Base-by-base conservation (phyloP, 768 basidiomycete genomes). In the Fistulinella prunicolor region DNA sequence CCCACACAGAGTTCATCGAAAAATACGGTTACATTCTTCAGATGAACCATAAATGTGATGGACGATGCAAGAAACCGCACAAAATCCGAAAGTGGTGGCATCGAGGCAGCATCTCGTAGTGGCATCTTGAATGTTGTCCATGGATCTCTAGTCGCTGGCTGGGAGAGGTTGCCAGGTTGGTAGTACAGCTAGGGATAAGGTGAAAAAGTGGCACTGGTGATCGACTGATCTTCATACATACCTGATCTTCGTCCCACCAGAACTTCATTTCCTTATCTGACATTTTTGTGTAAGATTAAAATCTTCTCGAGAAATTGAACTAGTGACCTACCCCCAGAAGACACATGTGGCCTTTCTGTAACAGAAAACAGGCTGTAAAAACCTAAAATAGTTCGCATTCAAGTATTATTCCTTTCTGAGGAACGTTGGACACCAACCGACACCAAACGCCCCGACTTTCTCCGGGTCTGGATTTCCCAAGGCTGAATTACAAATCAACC, bases 401-500 rank as follows among this genome's bases (percentile, higher is more conserved):
- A 40, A 19, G 22, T 14, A 16, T 21, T n/a, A 10, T 24, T 14
- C 13, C 21, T 19, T 9, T 24, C 24, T 26, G 38, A 14, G 9
- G 26, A n/a, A 14, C 20, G 6, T 13, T 1, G 20, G 47, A n/a
- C n/a, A n/a, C 79, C 46, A 49, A 80, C 85, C 86, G 14, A 89
- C 87, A 47, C 89, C 89, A 57, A 92, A 91, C 28, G 93, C 92
- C 17, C 94, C 94, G 44, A 98, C 92, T 73, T 93, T 94, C 67
- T 86, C 83, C 65, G 94, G 90, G 58, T 95, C 89, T 0, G 93
- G 91, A 64, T 97, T 96, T 0, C 94, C 94, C 58, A 89, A 86
- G 14, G 93, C 94, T 83, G 58, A 48, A 54, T 20, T 21, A 13
- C 6, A 46, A 21, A n/a, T n/a, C n/a, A n/a, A n/a, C n/a, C n/a